Base-by-base conservation (phyloP, 2,329 filamentous ascomycete species). In the Sordariomycetes sp. region DNA sequence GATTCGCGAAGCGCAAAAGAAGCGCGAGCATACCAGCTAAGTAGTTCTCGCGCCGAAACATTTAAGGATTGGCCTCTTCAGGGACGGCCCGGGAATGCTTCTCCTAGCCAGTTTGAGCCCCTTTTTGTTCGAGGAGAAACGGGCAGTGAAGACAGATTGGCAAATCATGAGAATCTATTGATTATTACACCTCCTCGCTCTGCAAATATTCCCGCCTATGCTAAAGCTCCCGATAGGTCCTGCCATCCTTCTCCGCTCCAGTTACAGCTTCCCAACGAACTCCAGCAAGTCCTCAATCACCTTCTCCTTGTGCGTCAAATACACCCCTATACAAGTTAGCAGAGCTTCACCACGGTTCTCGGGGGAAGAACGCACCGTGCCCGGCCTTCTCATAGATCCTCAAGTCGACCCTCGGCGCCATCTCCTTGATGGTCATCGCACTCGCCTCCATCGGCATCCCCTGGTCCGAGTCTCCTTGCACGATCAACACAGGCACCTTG, bases 401-500 rank as follows among this genome's bases (percentile, higher is more conserved):
- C 16, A 57, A 35, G 22, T 57, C 40, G 10, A 22, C 28, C 55
- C 55, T 48, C 16, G 55, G 55, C 20, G 50, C 40, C 55, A 57
- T 57, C 37, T 57, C 55, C 24, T 57, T 57, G n/a, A 57, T 46
- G 34, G 50, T 51, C 14, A 20, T 8, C 24, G 55, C 40, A 12
- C 55, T 51, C 3, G 24, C 55, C 43, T 57, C 55, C 24, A 51
- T 14, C 22, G 55, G 55, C 55, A 57, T 57, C 7, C 40, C 40
- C 28, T 57, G 55, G n/a, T 57, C 55, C 6, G 40, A 20, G 24
- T 51, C 55, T 7, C 55, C 55, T n/a, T 57, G 55, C 14, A 57
- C 18, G 3, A 46, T 24, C 16, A 57, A 18, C 40, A 57, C 32
- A 4, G 55, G 55, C n/a, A 57, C 46, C 18, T 37, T 6, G 4